Conservation (phyloP, 345 rosid species). For the Trapa bicornis region DNA sequence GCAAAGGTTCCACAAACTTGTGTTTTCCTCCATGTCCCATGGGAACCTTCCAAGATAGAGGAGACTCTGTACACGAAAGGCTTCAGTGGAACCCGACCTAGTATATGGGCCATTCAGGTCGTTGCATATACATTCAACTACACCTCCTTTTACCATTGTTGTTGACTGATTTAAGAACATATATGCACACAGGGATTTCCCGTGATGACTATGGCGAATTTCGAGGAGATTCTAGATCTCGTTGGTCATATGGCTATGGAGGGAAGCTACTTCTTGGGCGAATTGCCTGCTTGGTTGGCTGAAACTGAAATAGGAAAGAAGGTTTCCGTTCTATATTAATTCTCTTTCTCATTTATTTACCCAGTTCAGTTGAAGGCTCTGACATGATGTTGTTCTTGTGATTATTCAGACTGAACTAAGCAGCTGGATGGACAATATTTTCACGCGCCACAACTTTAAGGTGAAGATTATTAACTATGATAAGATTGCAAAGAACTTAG, state of each 20-base stretch:
- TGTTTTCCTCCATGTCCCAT: constrained; percentile 59
- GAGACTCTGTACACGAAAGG: constrained; percentile 43
- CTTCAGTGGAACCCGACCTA: constrained; percentile 59
- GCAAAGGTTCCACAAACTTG: constrained; percentile 69
- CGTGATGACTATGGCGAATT: constrained; percentile 40
- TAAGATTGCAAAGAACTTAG: constrained; percentile 45
- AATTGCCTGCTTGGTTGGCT: constrained; percentile 49
- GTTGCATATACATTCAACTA: not conserved
- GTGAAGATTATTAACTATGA: constrained; percentile 36
- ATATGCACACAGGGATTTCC: constrained; percentile 48
- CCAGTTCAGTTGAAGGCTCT: not conserved
- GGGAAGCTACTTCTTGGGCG: constrained; percentile 57
- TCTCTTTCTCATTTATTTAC: constrained; percentile 1
- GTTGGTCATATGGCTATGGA: constrained; percentile 56
- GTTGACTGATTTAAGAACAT: not conserved
- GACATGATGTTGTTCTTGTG: constrained; percentile 1
- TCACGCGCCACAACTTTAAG: constrained; percentile 56
- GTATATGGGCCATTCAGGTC: constrained; percentile 89
- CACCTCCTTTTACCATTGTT: not conserved
- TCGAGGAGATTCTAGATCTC: constrained; percentile 46
- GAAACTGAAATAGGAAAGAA: constrained; percentile 40
- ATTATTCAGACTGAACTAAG: constrained; percentile 33
- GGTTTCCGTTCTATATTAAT: constrained; percentile 22
- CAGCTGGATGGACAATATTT: constrained; percentile 50
- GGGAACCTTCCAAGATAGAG: constrained; percentile 35